Conservation (phyloP, 495 filamentous ascomycete genomes). For the Parachaetomium inaequale region DNA sequence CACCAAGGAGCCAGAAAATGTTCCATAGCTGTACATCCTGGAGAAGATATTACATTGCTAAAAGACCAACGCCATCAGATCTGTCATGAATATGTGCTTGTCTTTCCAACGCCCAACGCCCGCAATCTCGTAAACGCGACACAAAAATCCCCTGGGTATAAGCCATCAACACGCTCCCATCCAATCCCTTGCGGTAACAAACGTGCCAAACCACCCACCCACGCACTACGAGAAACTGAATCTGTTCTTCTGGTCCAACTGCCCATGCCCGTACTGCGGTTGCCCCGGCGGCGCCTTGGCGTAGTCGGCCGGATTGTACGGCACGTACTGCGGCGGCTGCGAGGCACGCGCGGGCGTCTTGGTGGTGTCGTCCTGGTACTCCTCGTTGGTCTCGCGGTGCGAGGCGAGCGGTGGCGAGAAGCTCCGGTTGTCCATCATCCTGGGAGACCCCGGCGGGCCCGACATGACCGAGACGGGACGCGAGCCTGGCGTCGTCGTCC, state of each 20-base stretch:
- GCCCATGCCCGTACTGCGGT: conserved; percentile 18
- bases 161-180: background rate
- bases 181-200: background rate
- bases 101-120: background rate
- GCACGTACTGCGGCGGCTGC: conserved; percentile 28
- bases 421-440: conserved; percentile 35
- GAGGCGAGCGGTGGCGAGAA: conserved; percentile 36
- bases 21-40: background rate
- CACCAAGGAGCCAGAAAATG: too few species aligned
- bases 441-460: conserved; percentile 32
- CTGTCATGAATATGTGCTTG: background rate
- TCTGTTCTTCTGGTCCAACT: conserved; percentile 8
- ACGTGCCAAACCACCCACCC: too few species aligned
- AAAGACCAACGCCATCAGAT: background rate
- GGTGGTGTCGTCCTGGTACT: conserved; percentile 32
- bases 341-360: conserved; percentile 23
- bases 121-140: background rate
- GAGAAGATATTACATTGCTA: too few species aligned
- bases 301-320: conserved; percentile 47
- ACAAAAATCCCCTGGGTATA: conserved; percentile 7
- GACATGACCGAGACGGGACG: conserved; percentile 38
- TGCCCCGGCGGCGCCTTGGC: conserved; percentile 25
- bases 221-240: conserved; percentile 21
- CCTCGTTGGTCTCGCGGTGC: conserved; percentile 41
- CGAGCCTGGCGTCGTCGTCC: conserved; percentile 24